A percentile compares a stretch with the other conserved stretches of the same genome.
phyloP scores from a whole-genome alignment of 257 asterid species.

The Solanum virginianum region DNA sequence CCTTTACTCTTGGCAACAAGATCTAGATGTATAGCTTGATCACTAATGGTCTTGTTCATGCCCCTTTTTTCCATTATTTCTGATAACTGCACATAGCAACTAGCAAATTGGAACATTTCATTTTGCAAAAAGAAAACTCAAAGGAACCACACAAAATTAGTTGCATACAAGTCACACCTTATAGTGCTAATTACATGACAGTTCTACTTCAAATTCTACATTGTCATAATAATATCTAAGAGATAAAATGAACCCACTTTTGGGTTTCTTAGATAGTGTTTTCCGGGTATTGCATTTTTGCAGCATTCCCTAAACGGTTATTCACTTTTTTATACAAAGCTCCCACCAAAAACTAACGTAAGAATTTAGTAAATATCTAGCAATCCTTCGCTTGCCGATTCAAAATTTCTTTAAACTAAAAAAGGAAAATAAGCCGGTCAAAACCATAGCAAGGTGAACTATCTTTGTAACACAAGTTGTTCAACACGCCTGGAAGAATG shows the following conservation, averaged over 20 bases:
- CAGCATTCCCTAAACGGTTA: not conserved
- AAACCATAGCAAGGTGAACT: not conserved
- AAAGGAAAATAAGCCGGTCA: not conserved
- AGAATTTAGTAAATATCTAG: not conserved
- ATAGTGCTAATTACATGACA: not conserved
- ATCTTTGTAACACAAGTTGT: not conserved
- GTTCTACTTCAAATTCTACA: not conserved
- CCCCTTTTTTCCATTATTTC: slow-evolving; percentile 78
- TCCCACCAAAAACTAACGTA: not conserved
- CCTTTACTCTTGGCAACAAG: slow-evolving; percentile 67
- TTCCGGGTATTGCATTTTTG: not conserved
- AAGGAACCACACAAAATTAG: not conserved
- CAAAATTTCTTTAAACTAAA: not conserved
- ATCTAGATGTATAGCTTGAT: slow-evolving; percentile 84
- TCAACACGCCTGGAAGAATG: not conserved
- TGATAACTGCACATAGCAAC: slow-evolving; percentile 45
- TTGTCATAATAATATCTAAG: not conserved
- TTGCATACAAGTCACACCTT: not conserved
- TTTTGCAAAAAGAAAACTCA: not conserved
- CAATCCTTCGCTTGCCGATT: not conserved
- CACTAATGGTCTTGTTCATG: slow-evolving; percentile 79
- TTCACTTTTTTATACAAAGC: not conserved
- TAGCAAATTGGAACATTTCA: not conserved
- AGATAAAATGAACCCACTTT: not conserved
- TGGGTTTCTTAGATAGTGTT: not conserved